Base-by-base conservation (phyloP, 2,329 filamentous ascomycete genomes). In the Colletotrichum camelliae region DNA sequence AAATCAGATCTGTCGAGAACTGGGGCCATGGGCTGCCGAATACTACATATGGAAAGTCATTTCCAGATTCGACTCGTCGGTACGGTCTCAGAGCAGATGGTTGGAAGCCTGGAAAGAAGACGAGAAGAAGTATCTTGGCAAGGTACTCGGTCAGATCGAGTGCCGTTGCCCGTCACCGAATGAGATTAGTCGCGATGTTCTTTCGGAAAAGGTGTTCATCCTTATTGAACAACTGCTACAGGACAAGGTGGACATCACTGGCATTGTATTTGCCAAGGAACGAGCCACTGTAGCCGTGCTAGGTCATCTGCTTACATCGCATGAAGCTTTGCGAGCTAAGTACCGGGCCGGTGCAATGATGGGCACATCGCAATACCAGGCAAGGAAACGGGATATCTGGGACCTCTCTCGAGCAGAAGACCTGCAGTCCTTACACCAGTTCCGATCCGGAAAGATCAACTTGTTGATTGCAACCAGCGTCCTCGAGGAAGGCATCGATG, bases 21-120 rank as follows among this genome's bases (percentile, higher is more conserved):
- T 96, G 5, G 94, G 94, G 0, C 78, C 86, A 2, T 96, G 93
- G 93, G 93, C 93, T 2, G 89, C 90, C 0, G 92, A 96, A 65
- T 89, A 89, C 66, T 96, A 93, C 80, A 89, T 96, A 29, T 83
- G 83, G 67, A 85, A 85, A 48, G 88, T 89, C 5, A 84, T 91
- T 12, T 82, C 77, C 2, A 79, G 81, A 60, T 84, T 86, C 68
- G 67, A 79, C 78, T 58, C 58, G 80, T 72, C 73, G 77, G 67
- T 78, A 65, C 7, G 55, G 67, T 13, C 69, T 37, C 7, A 77
- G 78, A 13, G 84, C 72, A 74, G 81, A 15, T 72, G 81, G 67
- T 80, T 86, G n/a, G 82, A 86, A 27, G 81, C 83, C 1, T 89
- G 88, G 85, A 84, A 86, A 4, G 82, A 85, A 12, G 85, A 87